Evolutionary conservation across 805 yeast genomes (phyloP), one percentile per base, ranked within the genome.

Genomic region (Hanseniaspora valbyensis): DNA sequence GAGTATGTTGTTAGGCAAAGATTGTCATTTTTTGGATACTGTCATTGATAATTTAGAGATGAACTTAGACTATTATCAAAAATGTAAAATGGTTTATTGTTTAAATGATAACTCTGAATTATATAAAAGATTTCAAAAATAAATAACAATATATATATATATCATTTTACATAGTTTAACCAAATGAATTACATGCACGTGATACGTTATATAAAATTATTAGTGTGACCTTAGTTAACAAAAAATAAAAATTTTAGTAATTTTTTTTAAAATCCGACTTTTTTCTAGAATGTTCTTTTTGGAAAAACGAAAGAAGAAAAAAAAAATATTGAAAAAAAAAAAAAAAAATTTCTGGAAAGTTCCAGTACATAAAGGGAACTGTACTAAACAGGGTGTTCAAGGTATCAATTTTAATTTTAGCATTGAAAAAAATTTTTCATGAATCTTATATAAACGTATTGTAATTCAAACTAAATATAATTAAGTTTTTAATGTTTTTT

Each of bases 21-120:
- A 45, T 18, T 95, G 96, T 1, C 71, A 86, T 19, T 66, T 88
- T 25, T 65, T 92, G 40, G 94, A 85, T 52, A 95, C 85, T 54
- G 74, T 88, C 1, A 81, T 92, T 50, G 95, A 84, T 30, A 80
- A 79, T 52, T 66, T 92, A 53, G 65, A 69, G 18, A 30, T 30
- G 66, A 72, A 50, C 63, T 74, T 41, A 76, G 81, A 38, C 13
- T 45, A 45, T 34, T 45, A 45, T 14, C 38, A 45, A 30, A 45
- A 38, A 25, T 45, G 50, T 18, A 45, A 39, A 10, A 12, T 45
- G 33, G 44, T 45, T n/a, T 45, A 45, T 22, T 45, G 41, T 14
- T 39, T 45, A 14, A 45, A 18, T 18, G 50, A 45, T 10, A 24
- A 25, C 14, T 39, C 44, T n/a, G 44, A 38, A 32, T 26, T 45